These are phyloP conservation scores for Pythium chondricola DNA, from an alignment of 352 stramenopile genomes.

Conservation along the genomic window DNA sequence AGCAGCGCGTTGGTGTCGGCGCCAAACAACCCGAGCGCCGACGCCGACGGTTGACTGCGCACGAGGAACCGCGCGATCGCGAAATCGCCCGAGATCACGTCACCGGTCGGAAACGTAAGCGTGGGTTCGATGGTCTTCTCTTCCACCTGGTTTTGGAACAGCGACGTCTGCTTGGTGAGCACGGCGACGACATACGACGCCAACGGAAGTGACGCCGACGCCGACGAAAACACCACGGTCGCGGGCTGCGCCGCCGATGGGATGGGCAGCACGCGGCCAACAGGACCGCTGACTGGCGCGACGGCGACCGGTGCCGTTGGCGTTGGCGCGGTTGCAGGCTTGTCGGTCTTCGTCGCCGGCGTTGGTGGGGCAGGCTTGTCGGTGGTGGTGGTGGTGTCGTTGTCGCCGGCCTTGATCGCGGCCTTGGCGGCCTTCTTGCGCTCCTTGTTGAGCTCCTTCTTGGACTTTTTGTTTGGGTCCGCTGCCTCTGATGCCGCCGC, in stretches of 20 bases:
- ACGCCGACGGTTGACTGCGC: slow-evolving; percentile 27
- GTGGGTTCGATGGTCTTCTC: slow-evolving; percentile 56
- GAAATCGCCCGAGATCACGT: slow-evolving; percentile 75
- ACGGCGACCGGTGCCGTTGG: slow-evolving; percentile 4
- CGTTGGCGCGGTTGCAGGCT: neutral
- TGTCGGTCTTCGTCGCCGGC: neutral
- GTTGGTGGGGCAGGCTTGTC: too few species aligned
- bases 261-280: slow-evolving; percentile 36
- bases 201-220: slow-evolving; percentile 39
- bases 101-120: slow-evolving; percentile 40
- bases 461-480: slow-evolving; percentile 67
- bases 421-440: slow-evolving; percentile 81
- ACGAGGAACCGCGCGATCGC: slow-evolving; percentile 64
- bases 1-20: slow-evolving; percentile 41
- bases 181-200: slow-evolving; percentile 59
- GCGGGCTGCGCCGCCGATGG: slow-evolving; percentile 40
- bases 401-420: slow-evolving; percentile 50
- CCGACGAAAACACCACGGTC: slow-evolving; percentile 57
- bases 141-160: slow-evolving; percentile 48
- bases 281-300: slow-evolving; percentile 3
- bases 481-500: neutral
- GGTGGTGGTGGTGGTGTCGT: neutral
- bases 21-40: slow-evolving; percentile 58
- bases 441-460: slow-evolving; percentile 88
- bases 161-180: slow-evolving; percentile 41